A percentile compares a stretch with the other conserved stretches of the same genome.
phyloP scores from a whole-genome alignment of 768 basidiomycete species.

The Panellus pusillus region DNA sequence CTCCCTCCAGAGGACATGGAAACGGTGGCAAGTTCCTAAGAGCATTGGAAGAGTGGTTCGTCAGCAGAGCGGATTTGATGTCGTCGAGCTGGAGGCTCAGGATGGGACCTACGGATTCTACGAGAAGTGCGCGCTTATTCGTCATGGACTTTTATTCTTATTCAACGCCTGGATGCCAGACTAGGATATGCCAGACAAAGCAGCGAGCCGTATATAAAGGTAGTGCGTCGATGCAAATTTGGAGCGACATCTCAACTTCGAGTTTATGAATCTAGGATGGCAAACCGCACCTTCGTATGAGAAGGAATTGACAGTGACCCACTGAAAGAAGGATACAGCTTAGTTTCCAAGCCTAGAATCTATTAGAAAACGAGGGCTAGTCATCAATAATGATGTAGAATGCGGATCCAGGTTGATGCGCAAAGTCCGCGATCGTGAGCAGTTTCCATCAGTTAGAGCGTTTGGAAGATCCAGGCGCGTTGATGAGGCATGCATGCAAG shows the following conservation, averaged over 20 bases:
- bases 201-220: conserved; percentile 2
- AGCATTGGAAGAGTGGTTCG: too few species aligned
- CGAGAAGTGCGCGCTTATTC: background rate
- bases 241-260: too few species aligned
- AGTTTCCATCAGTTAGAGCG: too few species aligned
- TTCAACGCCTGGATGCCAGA: background rate
- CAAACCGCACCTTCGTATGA: background rate
- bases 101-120: conserved; percentile 4
- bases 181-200: background rate
- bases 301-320: background rate
- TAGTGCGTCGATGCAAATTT: too few species aligned
- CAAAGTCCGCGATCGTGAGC: too few species aligned
- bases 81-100: background rate
- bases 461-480: too few species aligned
- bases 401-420: too few species aligned
- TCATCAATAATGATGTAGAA: too few species aligned
- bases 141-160: background rate
- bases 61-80: too few species aligned
- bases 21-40: too few species aligned
- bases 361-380: too few species aligned
- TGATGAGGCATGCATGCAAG: too few species aligned
- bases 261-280: background rate
- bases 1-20: background rate
- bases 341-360: background rate
- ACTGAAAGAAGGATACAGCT: background rate